Percentiles rank a stretch among this genome's conserved stretches.
Conservation (phyloP, 805 yeast genomes). For the Monosporozyma aquatica region DNA sequence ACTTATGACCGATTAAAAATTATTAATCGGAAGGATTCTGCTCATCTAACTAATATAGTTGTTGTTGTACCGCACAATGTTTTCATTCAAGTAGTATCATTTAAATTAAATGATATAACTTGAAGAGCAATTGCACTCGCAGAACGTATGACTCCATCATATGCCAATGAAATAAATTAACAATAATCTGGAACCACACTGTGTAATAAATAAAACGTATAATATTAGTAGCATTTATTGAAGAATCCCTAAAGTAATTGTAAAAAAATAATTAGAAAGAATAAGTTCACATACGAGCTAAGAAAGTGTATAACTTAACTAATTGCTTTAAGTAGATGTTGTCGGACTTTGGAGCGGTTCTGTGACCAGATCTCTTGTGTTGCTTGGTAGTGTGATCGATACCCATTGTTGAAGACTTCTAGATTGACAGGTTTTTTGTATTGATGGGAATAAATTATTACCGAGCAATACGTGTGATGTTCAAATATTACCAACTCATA, state of each 20-base stretch:
- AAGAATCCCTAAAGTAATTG: conserved; percentile 1
- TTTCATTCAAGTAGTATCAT: background rate
- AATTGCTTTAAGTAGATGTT: conserved; percentile 96
- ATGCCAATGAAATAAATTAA: no score
- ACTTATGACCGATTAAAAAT: background rate
- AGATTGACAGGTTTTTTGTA: background rate
- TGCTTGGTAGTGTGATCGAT: conserved; percentile 94
- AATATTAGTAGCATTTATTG: conserved; percentile 2
- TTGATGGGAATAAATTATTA: background rate
- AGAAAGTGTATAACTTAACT: conserved; percentile 97
- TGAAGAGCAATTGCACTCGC: conserved; percentile 36
- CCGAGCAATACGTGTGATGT: background rate
- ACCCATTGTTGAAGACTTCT: conserved; percentile 56
- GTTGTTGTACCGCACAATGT: conserved; percentile 18
- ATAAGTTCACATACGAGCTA: conserved; percentile 79
- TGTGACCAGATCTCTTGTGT: conserved; percentile 92
- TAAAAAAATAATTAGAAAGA: background rate
- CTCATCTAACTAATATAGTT: conserved; percentile 30
- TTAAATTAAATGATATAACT: background rate
- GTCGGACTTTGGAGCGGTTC: conserved; percentile 99
- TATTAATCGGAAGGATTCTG: conserved; percentile 33
- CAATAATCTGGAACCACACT: no score
- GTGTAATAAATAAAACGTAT: background rate
- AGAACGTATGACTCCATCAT: conserved; percentile 21
- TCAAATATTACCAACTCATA: background rate